Evolutionary conservation across 1,284 basidiomycete genomes (phyloP).

Genomic region (Microbotryomycetes sp.): DNA sequence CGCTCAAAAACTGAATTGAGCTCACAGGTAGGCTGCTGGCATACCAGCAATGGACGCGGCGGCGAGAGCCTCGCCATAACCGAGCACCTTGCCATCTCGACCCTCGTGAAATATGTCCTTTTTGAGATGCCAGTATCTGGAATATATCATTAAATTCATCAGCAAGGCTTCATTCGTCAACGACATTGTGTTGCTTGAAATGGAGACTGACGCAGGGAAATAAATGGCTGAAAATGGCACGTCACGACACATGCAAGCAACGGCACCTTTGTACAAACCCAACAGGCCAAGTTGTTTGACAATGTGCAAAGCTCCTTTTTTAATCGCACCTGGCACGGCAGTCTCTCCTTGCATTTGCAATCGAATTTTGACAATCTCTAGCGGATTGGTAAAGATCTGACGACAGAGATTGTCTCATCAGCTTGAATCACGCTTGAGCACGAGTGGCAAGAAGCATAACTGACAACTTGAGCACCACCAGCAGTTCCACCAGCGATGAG

Average conservation of each 20-base stretch:
- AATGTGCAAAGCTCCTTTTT: slow-evolving; percentile 84
- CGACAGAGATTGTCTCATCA: too few species aligned
- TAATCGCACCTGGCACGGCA: slow-evolving; percentile 63
- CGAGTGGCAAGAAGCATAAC: slow-evolving; percentile 41
- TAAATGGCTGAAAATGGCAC: slow-evolving; percentile 71
- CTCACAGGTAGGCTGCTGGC: slow-evolving; percentile 58
- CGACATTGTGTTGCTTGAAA: background rate
- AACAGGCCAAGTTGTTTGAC: slow-evolving; percentile 84
- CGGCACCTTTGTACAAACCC: slow-evolving; percentile 85
- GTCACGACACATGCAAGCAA: slow-evolving; percentile 76
- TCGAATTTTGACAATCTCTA: slow-evolving; percentile 83
- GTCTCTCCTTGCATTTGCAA: slow-evolving; percentile 94
- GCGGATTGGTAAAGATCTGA: slow-evolving; percentile 33
- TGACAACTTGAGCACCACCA: slow-evolving; percentile 93
- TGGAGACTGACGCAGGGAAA: slow-evolving; percentile 48
- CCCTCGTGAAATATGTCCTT: slow-evolving; percentile 93
- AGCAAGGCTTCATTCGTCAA: background rate
- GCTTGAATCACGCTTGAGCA: too few species aligned
- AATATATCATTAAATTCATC: background rate
- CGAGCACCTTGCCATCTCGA: slow-evolving; percentile 86
- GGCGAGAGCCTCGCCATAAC: slow-evolving; percentile 81
- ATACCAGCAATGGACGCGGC: slow-evolving; percentile 77
- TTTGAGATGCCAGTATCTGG: slow-evolving; percentile 51
- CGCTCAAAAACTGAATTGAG: background rate
- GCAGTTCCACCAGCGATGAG: slow-evolving; percentile 84